These are phyloP conservation scores for Talaromyces nanjingensis DNA, from an alignment of 495 filamentous ascomycete genomes.

Conservation along the genomic window DNA sequence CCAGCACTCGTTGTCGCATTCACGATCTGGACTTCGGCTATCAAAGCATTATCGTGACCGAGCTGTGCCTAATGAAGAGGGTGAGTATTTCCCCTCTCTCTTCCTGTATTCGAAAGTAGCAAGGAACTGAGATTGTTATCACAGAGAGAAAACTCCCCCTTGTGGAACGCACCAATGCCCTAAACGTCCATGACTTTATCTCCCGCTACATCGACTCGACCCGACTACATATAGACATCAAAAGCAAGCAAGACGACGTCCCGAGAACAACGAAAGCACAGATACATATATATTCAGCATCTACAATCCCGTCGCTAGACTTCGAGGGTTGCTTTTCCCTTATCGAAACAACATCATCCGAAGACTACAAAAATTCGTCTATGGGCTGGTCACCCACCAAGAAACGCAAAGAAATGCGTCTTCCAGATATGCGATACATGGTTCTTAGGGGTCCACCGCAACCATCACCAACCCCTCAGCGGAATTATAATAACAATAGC, in stretches of 20 bases:
- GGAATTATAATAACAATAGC: background rate
- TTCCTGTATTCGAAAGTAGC: background rate
- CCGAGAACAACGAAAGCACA: background rate
- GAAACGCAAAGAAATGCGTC: constrained; percentile 70
- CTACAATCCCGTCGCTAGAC: constrained; percentile 41
- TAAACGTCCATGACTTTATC: constrained; percentile 28
- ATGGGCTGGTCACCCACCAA: constrained; percentile 61
- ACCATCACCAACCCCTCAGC: background rate
- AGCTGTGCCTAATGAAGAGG: background rate
- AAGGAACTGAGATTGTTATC: background rate
- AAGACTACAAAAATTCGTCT: constrained; percentile 58
- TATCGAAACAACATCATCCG: constrained; percentile 59
- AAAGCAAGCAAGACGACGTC: background rate
- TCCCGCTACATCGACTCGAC: constrained; percentile 20
- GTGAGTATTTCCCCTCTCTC: background rate
- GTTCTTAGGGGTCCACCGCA: constrained; percentile 35
- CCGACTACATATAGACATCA: constrained; percentile 9
- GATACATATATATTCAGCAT: constrained; percentile 36
- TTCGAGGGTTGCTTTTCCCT: constrained; percentile 63
- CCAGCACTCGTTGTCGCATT: background rate
- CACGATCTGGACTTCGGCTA: constrained; percentile 6
- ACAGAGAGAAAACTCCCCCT: constrained; percentile 17
- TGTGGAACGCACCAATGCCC: constrained; percentile 37
- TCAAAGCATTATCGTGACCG: constrained; percentile 8
- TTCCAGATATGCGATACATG: constrained; percentile 62